Percentiles rank a stretch among this genome's conserved stretches.
Evolutionary conservation across 2,329 filamentous ascomycete species (phyloP).

Genomic region (Fusarium sororula): DNA sequence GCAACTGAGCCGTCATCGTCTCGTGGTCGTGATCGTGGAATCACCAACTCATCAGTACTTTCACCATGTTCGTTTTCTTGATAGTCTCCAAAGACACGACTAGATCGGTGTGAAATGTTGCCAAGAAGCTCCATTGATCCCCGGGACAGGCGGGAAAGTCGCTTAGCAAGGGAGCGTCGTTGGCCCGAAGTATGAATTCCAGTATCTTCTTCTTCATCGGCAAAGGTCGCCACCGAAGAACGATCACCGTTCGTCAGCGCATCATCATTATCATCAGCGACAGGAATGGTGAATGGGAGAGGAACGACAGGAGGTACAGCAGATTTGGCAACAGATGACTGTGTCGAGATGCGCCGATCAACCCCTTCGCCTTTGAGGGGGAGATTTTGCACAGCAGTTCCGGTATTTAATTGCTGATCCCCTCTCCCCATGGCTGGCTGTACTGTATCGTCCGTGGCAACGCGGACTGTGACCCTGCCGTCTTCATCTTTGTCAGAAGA

Average conservation of each 20-base stretch:
- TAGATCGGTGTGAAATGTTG: constrained; percentile 52
- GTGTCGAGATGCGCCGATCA: constrained; percentile 37
- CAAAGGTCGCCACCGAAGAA: constrained; percentile 76
- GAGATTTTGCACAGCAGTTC: constrained; percentile 12
- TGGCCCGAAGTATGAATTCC: constrained; percentile 35
- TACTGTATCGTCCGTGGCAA: constrained; percentile 59
- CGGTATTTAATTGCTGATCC: constrained; percentile 38
- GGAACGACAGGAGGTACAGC: constrained; percentile 64
- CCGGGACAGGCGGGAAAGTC: constrained; percentile 61
- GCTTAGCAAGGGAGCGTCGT: constrained; percentile 55
- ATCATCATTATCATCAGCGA: constrained; percentile 53
- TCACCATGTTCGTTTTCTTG: constrained; percentile 43
- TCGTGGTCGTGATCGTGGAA: constrained; percentile 43
- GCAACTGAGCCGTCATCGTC: constrained; percentile 63
- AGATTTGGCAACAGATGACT: constrained; percentile 40
- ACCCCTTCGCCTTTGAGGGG: constrained; percentile 15
- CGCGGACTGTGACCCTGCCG: constrained; percentile 62
- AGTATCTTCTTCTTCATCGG: constrained; percentile 66
- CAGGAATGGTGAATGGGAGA: constrained; percentile 71
- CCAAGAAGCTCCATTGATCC: constrained; percentile 57
- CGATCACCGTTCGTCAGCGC: constrained; percentile 56
- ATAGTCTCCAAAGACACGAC: constrained; percentile 23
- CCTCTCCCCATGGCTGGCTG: constrained; percentile 34
- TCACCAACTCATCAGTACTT: constrained; percentile 59
- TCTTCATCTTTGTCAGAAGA: constrained; percentile 53